phyloP scores from a whole-genome alignment of 2,329 filamentous ascomycete species.

The Orbilia ellipsospora region DNA sequence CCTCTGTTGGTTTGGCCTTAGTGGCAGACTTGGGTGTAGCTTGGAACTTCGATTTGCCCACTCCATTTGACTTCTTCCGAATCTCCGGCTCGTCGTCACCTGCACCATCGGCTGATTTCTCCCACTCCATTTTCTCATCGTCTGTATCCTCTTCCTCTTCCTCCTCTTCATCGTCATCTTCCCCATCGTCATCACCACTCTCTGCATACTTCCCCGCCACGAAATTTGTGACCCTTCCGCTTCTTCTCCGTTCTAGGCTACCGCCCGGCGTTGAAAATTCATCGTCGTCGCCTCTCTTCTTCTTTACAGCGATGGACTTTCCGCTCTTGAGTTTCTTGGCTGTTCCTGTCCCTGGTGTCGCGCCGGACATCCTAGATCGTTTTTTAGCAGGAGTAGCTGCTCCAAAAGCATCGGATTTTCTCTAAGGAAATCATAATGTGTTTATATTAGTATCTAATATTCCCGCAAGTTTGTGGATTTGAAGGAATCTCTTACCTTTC shows the following conservation, averaged over 20 bases:
- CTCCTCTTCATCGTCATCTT: conserved; percentile 63
- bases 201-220: conserved; percentile 61
- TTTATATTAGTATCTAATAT: neutral
- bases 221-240: conserved; percentile 62
- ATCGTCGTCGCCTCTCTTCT: conserved; percentile 57
- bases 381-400: conserved; percentile 52
- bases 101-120: conserved; percentile 58
- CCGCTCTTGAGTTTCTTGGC: conserved; percentile 56
- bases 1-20: conserved; percentile 49
- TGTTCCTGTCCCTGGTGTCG: conserved; percentile 30
- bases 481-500: conserved; percentile 27
- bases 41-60: conserved; percentile 25
- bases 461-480: neutral
- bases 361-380: conserved; percentile 51
- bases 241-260: conserved; percentile 60
- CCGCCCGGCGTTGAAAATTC: conserved; percentile 53
- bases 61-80: conserved; percentile 40
- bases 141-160: conserved; percentile 62
- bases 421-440: conserved; percentile 18
- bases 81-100: conserved; percentile 52
- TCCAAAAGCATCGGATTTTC: conserved; percentile 49
- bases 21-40: conserved; percentile 23
- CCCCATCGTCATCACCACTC: conserved; percentile 63
- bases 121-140: conserved; percentile 57
- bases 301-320: conserved; percentile 32